Conservation (phyloP, 441 rosid species). For the Euphorbia schlechtendalii region DNA sequence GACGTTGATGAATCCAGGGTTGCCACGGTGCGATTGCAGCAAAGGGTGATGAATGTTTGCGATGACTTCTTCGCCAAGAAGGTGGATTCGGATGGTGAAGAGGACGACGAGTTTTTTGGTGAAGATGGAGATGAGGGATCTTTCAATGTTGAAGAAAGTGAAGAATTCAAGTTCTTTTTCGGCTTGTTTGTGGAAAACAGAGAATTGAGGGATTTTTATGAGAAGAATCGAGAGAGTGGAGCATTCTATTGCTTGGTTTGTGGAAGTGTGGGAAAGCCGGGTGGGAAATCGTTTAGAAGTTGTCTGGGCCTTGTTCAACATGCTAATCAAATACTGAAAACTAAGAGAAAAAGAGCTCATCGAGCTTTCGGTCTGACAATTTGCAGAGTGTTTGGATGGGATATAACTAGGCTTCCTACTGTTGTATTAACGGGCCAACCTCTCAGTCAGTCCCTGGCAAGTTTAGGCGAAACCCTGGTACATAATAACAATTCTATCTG, state of each 20-base stretch:
- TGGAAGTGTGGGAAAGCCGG: constrained; percentile 43
- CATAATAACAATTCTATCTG: not conserved
- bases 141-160: constrained; percentile 19
- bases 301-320: constrained; percentile 63
- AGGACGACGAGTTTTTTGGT: constrained; percentile 2
- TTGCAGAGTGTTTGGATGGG: constrained; percentile 82
- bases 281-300: constrained; percentile 41
- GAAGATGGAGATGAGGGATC: constrained; percentile 24
- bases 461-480: constrained; percentile 22
- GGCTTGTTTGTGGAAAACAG: constrained; percentile 38
- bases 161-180: constrained; percentile 40
- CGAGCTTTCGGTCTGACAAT: constrained; percentile 59
- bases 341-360: constrained; percentile 47
- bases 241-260: constrained; percentile 71
- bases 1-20: constrained; percentile 21
- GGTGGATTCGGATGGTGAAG: constrained; percentile 19
- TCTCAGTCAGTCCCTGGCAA: constrained; percentile 28
- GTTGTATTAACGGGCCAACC: constrained; percentile 37
- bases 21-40: constrained; percentile 29
- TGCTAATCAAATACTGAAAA: constrained; percentile 39
- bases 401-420: constrained; percentile 43
- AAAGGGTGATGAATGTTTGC: constrained; percentile 25
- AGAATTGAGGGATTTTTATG: constrained; percentile 54
- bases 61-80: constrained; percentile 24
- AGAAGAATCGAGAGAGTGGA: constrained; percentile 42